phyloP scores from a whole-genome alignment of 2,329 filamentous ascomycete genomes.

The Metarhizium guizhouense region DNA sequence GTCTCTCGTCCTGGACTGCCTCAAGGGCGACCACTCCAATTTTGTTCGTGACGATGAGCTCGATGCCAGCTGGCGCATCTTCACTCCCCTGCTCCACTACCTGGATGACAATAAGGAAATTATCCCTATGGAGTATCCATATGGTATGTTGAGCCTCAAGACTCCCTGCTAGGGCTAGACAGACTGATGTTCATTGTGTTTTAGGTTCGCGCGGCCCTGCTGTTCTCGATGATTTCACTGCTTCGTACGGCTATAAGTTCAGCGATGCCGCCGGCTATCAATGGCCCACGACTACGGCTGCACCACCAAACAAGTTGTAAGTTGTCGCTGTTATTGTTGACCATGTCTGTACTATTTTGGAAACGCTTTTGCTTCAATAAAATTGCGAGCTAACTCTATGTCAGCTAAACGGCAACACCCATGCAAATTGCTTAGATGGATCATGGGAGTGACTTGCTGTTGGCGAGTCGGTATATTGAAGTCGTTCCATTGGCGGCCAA shows the following conservation, averaged over 20 bases:
- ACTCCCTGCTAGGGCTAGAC: background rate
- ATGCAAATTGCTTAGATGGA: background rate
- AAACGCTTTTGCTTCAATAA: background rate
- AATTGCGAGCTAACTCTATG: background rate
- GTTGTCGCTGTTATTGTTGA: conserved; percentile 19
- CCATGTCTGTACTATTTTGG: conserved; percentile 8
- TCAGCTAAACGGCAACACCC: background rate
- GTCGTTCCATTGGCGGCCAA: background rate
- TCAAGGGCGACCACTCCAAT: conserved; percentile 99
- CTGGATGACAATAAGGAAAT: conserved; percentile 99
- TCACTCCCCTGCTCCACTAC: conserved; percentile 94
- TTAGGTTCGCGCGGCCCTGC: conserved; percentile 91
- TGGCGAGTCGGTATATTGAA: background rate
- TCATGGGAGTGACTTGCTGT: background rate
- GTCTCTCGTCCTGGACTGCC: conserved; percentile 89
- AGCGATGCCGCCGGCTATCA: conserved; percentile 93
- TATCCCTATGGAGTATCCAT: conserved; percentile 98
- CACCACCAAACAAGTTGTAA: conserved; percentile 69
- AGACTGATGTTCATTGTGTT: background rate
- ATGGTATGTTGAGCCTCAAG: conserved; percentile 55
- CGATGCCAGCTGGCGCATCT: conserved; percentile 97
- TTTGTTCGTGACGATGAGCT: conserved; percentile 96
- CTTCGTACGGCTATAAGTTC: conserved; percentile 98
- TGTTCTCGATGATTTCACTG: conserved; percentile 95
- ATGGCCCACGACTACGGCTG: conserved; percentile 73